phyloP scores from a whole-genome alignment of 306 rosid species.

The Heteromeles arbutifolia region DNA sequence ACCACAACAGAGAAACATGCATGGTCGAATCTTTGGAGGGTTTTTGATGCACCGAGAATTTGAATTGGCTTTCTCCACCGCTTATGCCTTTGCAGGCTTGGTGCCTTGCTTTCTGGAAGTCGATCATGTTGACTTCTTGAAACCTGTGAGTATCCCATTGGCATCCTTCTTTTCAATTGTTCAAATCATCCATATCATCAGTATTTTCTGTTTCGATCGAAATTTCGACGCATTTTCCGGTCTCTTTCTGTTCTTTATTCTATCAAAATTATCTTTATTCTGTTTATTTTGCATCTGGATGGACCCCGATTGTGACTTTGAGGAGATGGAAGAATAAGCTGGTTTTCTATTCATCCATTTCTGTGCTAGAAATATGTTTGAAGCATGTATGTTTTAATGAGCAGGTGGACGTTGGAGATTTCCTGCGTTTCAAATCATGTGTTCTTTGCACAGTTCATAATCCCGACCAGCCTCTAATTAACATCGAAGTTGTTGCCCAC shows the following conservation, averaged over 20 bases:
- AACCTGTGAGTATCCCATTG: slow-evolving; percentile 48
- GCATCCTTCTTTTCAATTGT: neutral
- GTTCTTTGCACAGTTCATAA: slow-evolving; percentile 58
- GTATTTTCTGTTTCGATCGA: neutral
- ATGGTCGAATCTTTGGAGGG: slow-evolving; percentile 96
- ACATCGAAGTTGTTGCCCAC: slow-evolving; percentile 93
- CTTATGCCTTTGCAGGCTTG: slow-evolving; percentile 86
- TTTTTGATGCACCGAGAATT: slow-evolving; percentile 92
- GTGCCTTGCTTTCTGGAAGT: slow-evolving; percentile 92
- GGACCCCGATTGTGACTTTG: neutral
- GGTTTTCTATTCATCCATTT: neutral
- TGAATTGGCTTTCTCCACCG: slow-evolving; percentile 90
- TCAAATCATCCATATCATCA: neutral
- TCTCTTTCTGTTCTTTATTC: neutral
- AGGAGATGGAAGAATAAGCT: neutral
- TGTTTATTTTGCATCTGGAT: neutral
- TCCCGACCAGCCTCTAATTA: slow-evolving; percentile 81
- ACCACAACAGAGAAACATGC: slow-evolving; percentile 94
- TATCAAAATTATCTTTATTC: neutral
- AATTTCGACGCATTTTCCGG: neutral
- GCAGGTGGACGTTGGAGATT: slow-evolving; percentile 97
- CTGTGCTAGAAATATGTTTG: neutral
- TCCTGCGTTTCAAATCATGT: slow-evolving; percentile 81
- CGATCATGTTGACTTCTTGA: slow-evolving; percentile 89
- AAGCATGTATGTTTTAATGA: neutral